Evolutionary conservation across 2,329 filamentous ascomycete species (phyloP).

Genomic region (Dendrostoma leiphaemia): DNA sequence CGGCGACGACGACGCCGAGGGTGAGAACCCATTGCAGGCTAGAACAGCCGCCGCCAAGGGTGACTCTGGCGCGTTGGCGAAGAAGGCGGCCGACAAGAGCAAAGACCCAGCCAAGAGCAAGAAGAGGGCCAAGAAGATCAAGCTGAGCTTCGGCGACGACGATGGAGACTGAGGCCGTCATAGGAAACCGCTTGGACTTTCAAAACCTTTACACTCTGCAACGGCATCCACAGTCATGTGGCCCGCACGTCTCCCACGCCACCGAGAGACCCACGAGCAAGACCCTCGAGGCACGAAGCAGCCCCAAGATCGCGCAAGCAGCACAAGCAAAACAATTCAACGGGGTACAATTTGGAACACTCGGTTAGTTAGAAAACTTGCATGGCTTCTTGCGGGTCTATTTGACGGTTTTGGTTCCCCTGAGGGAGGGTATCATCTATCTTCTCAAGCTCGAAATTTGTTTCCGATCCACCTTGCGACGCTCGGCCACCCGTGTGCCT

Average conservation of each 20-base stretch:
- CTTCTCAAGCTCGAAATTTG: not conserved
- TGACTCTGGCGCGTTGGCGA: conserved; percentile 7
- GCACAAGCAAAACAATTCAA: too few species aligned
- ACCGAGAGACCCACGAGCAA: too few species aligned
- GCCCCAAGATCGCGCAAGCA: too few species aligned
- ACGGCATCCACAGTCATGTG: too few species aligned
- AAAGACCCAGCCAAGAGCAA: conserved; percentile 28
- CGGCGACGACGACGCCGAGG: conserved; percentile 16
- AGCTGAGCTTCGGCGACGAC: conserved; percentile 66
- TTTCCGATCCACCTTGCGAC: not conserved
- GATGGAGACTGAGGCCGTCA: conserved; percentile 38
- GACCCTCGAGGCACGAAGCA: too few species aligned
- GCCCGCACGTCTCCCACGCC: too few species aligned
- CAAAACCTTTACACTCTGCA: not conserved
- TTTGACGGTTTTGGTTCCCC: conserved; percentile 4
- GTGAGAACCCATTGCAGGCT: conserved; percentile 15
- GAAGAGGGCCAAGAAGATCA: conserved; percentile 63
- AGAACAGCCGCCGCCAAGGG: conserved; percentile 9
- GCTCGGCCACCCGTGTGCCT: not conserved
- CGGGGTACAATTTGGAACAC: too few species aligned
- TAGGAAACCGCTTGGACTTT: not conserved
- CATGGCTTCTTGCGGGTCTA: too few species aligned
- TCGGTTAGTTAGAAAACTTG: too few species aligned
- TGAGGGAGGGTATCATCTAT: conserved; percentile 20
- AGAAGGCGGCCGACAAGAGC: conserved; percentile 22